phyloP scores from a whole-genome alignment of 306 rosid species.

The Acmispon strigosus region DNA sequence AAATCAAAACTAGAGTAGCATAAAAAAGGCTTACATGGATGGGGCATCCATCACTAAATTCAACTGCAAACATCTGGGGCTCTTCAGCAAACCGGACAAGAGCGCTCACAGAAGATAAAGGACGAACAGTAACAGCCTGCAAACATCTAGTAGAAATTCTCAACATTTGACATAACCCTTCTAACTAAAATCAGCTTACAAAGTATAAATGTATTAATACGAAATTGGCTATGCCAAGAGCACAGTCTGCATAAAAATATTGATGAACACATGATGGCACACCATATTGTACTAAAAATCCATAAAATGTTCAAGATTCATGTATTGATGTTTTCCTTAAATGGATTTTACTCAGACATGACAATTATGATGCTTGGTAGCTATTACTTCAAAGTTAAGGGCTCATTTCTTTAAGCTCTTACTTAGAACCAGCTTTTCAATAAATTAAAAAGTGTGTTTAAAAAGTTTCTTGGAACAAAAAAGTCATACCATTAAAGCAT shows the following conservation, averaged over 20 bases:
- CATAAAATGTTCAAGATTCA: not conserved
- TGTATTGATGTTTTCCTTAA: not conserved
- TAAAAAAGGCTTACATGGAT: conserved; percentile 67
- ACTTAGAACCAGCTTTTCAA: not conserved
- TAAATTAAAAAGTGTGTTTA: not conserved
- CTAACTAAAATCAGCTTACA: not conserved
- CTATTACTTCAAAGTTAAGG: not conserved
- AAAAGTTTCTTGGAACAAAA: not conserved
- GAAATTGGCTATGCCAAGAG: not conserved
- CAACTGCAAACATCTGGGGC: conserved; percentile 99
- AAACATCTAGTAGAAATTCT: conserved; percentile 74
- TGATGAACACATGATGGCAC: not conserved
- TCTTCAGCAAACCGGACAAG: conserved; percentile 98
- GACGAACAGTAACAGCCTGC: conserved; percentile 99
- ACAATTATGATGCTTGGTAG: not conserved
- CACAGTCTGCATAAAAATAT: not conserved
- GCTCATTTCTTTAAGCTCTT: not conserved
- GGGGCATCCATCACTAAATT: conserved; percentile 93
- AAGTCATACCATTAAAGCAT: not conserved
- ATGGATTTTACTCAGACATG: not conserved
- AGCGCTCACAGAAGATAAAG: conserved; percentile 82
- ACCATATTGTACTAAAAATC: not conserved
- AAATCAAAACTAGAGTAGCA: conserved; percentile 14
- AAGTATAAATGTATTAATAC: not conserved
- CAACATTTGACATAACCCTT: conserved; percentile 47